A percentile compares a stretch with the other conserved stretches of the same genome.
Conservation (phyloP, 2,329 filamentous ascomycete genomes). For the Fusarium anguioides region DNA sequence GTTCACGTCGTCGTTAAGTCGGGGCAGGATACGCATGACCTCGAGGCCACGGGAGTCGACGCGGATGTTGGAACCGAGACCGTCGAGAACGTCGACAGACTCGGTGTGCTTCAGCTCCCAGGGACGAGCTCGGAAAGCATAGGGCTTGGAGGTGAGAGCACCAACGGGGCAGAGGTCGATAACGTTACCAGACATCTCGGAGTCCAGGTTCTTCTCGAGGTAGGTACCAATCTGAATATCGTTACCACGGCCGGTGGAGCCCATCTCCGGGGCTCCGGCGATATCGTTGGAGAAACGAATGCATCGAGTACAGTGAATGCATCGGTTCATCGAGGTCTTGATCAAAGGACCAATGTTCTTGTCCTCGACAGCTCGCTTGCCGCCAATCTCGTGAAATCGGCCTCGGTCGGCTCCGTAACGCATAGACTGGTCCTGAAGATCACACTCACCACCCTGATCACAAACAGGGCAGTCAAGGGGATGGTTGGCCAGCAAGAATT, state of each 20-base stretch:
- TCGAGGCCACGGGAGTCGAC: constrained; percentile 93
- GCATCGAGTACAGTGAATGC: constrained; percentile 98
- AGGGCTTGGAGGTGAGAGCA: constrained; percentile 95
- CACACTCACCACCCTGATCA: constrained; percentile 98
- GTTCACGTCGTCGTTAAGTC: constrained; percentile 97
- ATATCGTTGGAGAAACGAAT: constrained; percentile 98
- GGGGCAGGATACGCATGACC: constrained; percentile 93
- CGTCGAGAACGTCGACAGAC: constrained; percentile 94
- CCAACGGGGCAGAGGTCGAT: constrained; percentile 98
- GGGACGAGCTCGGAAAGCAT: constrained; percentile 94
- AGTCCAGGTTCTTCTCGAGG: constrained; percentile 91
- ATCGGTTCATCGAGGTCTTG: constrained; percentile 99
- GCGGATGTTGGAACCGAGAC: constrained; percentile 91
- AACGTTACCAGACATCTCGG: constrained; percentile 95
- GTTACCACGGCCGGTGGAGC: constrained; percentile 94
- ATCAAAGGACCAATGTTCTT: constrained; percentile 99
- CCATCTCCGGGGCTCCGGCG: constrained; percentile 93
- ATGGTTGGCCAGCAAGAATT: constrained; percentile 96
- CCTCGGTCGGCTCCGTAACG: constrained; percentile 96
- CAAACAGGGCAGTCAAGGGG: constrained; percentile 97
- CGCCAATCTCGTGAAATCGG: constrained; percentile 93
- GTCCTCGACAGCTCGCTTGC: constrained; percentile 98
- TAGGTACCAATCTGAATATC: constrained; percentile 99
- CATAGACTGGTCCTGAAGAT: constrained; percentile 99
- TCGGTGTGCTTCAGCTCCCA: constrained; percentile 98